phyloP scores from a whole-genome alignment of 495 filamentous ascomycete species.

The Amorphotheca resinae region DNA sequence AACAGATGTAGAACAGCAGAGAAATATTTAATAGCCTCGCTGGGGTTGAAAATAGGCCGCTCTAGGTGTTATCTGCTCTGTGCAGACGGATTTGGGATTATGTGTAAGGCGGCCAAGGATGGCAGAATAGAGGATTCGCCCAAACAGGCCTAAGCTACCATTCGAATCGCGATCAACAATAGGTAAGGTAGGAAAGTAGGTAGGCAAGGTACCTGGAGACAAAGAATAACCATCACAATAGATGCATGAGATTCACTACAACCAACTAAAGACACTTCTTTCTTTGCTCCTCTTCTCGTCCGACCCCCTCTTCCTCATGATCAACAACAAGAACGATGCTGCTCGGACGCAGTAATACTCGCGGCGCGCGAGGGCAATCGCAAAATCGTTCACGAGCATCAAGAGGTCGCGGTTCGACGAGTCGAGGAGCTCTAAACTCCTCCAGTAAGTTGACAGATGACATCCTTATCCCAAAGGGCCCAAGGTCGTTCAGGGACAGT shows the following conservation, averaged over 20 bases:
- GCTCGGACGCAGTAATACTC: constrained; percentile 9
- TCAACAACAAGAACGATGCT: constrained; percentile 17
- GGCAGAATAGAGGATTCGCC: not conserved
- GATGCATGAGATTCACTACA: not conserved
- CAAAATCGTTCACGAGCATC: constrained; percentile 16
- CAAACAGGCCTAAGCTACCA: not conserved
- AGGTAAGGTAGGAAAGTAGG: not conserved
- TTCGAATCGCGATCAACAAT: not conserved
- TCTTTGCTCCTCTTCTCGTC: constrained; percentile 14
- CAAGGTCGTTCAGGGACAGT: constrained; percentile 4
- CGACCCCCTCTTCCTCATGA: constrained; percentile 14
- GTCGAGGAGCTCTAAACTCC: constrained; percentile 20
- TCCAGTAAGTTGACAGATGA: constrained; percentile 14
- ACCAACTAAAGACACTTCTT: not conserved
- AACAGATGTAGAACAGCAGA: too few species aligned
- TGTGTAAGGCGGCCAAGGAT: not conserved
- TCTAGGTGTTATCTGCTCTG: too few species aligned
- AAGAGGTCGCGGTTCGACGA: constrained; percentile 17
- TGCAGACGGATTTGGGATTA: too few species aligned
- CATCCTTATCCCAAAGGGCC: constrained; percentile 1
- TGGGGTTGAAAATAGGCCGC: too few species aligned
- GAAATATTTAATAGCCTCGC: too few species aligned
- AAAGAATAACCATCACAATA: not conserved
- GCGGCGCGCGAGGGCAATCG: constrained; percentile 9
- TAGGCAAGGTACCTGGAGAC: not conserved